Percentiles rank a stretch among this genome's conserved stretches.
Conservation (phyloP, 148 eudicot species). For the Selenicereus undatus region DNA sequence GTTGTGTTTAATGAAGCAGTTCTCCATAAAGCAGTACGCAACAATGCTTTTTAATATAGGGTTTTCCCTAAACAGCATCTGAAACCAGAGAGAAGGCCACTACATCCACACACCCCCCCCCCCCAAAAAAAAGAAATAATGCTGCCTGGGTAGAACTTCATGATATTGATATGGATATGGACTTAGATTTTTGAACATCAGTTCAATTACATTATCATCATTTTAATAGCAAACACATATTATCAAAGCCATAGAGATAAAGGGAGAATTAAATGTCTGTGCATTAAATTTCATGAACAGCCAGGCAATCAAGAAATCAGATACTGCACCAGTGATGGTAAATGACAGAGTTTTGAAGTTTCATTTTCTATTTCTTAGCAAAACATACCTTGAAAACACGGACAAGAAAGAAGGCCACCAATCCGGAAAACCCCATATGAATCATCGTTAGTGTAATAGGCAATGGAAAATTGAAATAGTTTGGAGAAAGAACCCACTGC, state of each 20-base stretch:
- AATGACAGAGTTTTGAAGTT: neutral
- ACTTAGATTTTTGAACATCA: neutral
- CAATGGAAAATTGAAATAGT: slow-evolving; percentile 94
- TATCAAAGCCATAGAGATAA: neutral
- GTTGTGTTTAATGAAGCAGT: neutral
- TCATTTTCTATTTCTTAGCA: neutral
- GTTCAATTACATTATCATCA: too few relatives aligned
- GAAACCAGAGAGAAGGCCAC: neutral
- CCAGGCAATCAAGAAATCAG: neutral
- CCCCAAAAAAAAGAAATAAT: neutral
- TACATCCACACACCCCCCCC: neutral
- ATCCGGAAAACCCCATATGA: slow-evolving; percentile 97
- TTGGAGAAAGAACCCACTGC: slow-evolving; percentile 99
- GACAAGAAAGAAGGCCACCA: slow-evolving; percentile 81
- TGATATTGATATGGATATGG: neutral
- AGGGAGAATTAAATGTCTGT: neutral
- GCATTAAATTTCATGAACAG: neutral
- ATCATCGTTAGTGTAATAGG: slow-evolving; percentile 98
- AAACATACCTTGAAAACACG: slow-evolving; percentile 87
- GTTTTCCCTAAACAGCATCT: neutral
- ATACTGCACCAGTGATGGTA: neutral
- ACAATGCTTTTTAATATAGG: neutral
- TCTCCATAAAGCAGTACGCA: neutral
- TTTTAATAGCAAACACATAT: neutral
- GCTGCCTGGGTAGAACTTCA: neutral